Percentiles rank a stretch among this genome's conserved stretches.
Conservation (phyloP, 2,329 filamentous ascomycete genomes). For the Trichophaea hybrida region DNA sequence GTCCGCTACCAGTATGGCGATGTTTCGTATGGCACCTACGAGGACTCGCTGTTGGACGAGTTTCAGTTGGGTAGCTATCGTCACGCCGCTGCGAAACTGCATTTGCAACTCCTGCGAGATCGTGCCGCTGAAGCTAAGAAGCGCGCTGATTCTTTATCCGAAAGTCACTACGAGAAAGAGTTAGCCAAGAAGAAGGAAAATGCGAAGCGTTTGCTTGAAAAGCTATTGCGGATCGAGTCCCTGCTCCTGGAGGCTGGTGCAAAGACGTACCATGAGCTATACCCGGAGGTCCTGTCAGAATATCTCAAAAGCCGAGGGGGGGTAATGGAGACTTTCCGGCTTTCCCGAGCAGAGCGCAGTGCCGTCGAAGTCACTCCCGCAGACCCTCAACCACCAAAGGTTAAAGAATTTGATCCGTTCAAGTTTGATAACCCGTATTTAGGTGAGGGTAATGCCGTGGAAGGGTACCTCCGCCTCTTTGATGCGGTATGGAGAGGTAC, state of each 20-base stretch:
- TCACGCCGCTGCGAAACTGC: constrained; percentile 36
- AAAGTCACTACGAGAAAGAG: constrained; percentile 19
- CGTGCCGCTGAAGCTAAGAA: too few species aligned
- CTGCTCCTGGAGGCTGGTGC: constrained; percentile 38
- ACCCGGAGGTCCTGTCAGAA: constrained; percentile 38
- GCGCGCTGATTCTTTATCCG: background rate
- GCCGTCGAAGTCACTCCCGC: background rate
- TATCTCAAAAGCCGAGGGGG: background rate
- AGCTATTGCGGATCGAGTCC: constrained; percentile 12
- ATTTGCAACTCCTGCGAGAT: constrained; percentile 20
- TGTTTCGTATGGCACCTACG: constrained; percentile 31
- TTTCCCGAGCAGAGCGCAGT: background rate
- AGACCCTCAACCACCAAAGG: background rate
- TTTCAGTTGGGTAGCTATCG: constrained; percentile 45
- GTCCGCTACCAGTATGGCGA: constrained; percentile 15
- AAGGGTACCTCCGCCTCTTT: constrained; percentile 49
- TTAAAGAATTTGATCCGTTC: background rate
- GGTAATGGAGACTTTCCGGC: background rate
- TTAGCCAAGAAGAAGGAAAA: constrained; percentile 41
- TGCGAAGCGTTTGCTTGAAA: constrained; percentile 37
- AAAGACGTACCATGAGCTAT: constrained; percentile 51
- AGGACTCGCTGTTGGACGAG: constrained; percentile 38
- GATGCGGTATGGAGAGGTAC: constrained; percentile 20
- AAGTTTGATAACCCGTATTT: constrained; percentile 40
- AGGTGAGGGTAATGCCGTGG: constrained; percentile 36